Evolutionary conservation across 768 basidiomycete genomes (phyloP).

Genomic region (Holtermanniella nyarrowii): DNA sequence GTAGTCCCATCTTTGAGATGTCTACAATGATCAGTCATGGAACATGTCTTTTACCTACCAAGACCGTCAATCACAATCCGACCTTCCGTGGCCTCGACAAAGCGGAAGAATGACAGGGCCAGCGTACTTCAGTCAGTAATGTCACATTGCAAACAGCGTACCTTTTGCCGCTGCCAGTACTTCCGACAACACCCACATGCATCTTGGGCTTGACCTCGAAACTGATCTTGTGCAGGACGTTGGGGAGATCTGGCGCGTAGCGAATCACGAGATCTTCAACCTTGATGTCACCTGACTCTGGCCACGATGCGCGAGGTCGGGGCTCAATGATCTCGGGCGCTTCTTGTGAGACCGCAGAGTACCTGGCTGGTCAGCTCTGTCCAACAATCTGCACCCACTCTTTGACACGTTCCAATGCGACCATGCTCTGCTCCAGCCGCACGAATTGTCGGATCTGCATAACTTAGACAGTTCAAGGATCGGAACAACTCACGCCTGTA

Average conservation of each 20-base stretch:
- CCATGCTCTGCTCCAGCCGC: conserved; percentile 85
- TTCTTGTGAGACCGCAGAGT: conserved; percentile 63
- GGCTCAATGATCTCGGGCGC: conserved; percentile 77
- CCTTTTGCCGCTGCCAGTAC: conserved; percentile 36
- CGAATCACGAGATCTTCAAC: conserved; percentile 66
- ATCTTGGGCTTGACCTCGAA: conserved; percentile 65
- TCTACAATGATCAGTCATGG: conserved; percentile 40
- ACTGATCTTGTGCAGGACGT: conserved; percentile 68
- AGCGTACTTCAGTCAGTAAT: conserved; percentile 36
- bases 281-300: conserved; percentile 51
- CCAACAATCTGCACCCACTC: conserved; percentile 49
- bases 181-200: conserved; percentile 52
- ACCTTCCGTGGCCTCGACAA: conserved; percentile 75
- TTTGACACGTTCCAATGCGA: conserved; percentile 69
- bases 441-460: conserved; percentile 45
- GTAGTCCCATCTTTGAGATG: conserved; percentile 66
- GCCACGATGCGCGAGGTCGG: conserved; percentile 71
- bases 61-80: conserved; percentile 64
- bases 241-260: conserved; percentile 67
- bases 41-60: conserved; percentile 9
- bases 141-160: conserved; percentile 45
- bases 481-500: conserved; percentile 47
- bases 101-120: conserved; percentile 76
- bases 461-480: neutral
- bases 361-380: conserved; percentile 8